phyloP scores from a whole-genome alignment of 805 yeast species.

The Myxozyma vanderwaltii region DNA sequence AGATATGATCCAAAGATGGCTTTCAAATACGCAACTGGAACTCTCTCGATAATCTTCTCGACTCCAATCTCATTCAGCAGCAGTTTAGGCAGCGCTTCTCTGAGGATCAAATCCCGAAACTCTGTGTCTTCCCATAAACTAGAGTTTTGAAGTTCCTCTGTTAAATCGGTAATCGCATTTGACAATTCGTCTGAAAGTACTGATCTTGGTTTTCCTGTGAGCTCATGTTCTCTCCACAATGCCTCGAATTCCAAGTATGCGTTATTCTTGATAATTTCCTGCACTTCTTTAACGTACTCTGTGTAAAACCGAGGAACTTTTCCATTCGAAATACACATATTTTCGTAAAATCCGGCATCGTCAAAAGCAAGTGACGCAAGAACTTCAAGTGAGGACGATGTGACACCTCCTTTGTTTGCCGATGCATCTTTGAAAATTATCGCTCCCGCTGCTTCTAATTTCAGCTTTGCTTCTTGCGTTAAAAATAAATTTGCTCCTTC shows the following conservation, averaged over 20 bases:
- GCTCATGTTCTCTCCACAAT: constrained; percentile 73
- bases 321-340: constrained; percentile 70
- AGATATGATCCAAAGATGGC: constrained; percentile 86
- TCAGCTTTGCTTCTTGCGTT: constrained; percentile 89
- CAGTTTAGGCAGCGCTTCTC: constrained; percentile 75
- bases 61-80: constrained; percentile 64
- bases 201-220: constrained; percentile 62
- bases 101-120: constrained; percentile 75
- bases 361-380: constrained; percentile 90
- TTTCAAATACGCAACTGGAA: constrained; percentile 83
- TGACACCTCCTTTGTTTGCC: constrained; percentile 97
- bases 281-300: constrained; percentile 83
- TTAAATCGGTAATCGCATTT: constrained; percentile 76
- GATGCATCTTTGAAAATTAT: constrained; percentile 92
- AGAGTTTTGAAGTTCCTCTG: constrained; percentile 80
- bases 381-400: constrained; percentile 94
- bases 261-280: constrained; percentile 68
- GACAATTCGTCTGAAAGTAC: constrained; percentile 79
- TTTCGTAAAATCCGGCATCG: constrained; percentile 73
- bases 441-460: constrained; percentile 83
- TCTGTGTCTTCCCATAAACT: constrained; percentile 79
- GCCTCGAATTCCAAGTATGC: constrained; percentile 85
- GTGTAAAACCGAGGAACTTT: constrained; percentile 72
- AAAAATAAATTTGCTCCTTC: constrained; percentile 97
- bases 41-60: constrained; percentile 66